Percentiles rank a stretch among this genome's conserved stretches.
Conservation (phyloP, 257 asterid species). For the Solanum paucissectum region DNA sequence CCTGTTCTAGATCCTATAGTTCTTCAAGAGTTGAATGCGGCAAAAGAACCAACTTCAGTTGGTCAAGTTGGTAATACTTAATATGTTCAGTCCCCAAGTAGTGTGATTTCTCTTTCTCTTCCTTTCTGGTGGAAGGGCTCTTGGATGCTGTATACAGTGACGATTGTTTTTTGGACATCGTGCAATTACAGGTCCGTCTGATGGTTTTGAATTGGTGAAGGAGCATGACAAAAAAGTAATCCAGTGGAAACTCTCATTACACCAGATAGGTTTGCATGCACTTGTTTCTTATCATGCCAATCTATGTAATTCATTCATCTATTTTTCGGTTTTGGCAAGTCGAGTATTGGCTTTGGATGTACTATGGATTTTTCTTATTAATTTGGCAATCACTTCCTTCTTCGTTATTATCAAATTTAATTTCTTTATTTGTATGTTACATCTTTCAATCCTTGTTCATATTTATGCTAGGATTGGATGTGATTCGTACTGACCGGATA, state of each 20-base stretch:
- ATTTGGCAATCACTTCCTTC: neutral
- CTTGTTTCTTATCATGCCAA: neutral
- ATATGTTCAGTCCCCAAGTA: neutral
- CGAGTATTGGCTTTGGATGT: neutral
- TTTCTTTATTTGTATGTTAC: neutral
- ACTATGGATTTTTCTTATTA: neutral
- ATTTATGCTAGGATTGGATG: slow-evolving; percentile 65
- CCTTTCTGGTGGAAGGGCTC: neutral
- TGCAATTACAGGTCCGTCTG: slow-evolving; percentile 8
- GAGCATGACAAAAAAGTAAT: slow-evolving; percentile 59
- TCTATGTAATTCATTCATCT: neutral
- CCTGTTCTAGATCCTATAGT: slow-evolving; percentile 82
- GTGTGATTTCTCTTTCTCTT: neutral
- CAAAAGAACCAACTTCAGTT: neutral
- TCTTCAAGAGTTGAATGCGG: slow-evolving; percentile 58
- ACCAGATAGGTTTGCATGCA: slow-evolving; percentile 70
- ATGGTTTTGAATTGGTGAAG: slow-evolving; percentile 12
- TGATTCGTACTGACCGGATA: slow-evolving; percentile 81
- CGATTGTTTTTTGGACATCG: neutral
- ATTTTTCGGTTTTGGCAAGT: neutral
- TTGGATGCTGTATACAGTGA: neutral
- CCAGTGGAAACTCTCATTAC: slow-evolving; percentile 81
- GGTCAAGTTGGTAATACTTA: slow-evolving; percentile 19
- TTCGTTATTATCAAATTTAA: neutral
- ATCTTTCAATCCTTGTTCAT: neutral